Conservation (phyloP, 73 alveolate species). For the Paramecium primaurelia region DNA sequence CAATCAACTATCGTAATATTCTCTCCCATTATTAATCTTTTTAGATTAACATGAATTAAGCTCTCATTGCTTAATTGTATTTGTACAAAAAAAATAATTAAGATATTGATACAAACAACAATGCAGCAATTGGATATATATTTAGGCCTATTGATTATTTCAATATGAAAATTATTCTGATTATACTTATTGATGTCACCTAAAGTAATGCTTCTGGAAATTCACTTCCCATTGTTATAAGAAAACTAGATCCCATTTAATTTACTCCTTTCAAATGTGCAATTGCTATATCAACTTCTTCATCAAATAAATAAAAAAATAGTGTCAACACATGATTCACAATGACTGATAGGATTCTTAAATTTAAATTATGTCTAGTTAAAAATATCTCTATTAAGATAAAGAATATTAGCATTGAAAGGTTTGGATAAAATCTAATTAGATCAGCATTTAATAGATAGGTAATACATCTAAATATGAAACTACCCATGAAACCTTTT, state of each 20-base stretch:
- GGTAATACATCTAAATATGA: neutral
- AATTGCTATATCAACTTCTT: neutral
- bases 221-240: neutral
- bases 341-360: neutral
- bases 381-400: neutral
- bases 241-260: neutral
- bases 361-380: neutral
- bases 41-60: neutral
- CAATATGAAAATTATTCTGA: neutral
- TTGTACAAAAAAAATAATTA: neutral
- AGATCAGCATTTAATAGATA: neutral
- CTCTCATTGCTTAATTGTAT: neutral
- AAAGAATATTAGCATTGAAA: neutral
- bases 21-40: neutral
- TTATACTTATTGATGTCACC: neutral
- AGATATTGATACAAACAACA: neutral
- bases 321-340: neutral
- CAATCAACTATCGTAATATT: neutral
- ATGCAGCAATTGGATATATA: neutral
- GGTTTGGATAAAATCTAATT: neutral
- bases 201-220: neutral
- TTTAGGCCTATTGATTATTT: neutral
- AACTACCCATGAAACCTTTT: neutral
- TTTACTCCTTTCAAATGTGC: neutral
- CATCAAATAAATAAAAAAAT: neutral